Evolutionary conservation across 2,329 filamentous ascomycete species (phyloP), one percentile per base, ranked within the genome.

Genomic region (Cytospora piceicola): DNA sequence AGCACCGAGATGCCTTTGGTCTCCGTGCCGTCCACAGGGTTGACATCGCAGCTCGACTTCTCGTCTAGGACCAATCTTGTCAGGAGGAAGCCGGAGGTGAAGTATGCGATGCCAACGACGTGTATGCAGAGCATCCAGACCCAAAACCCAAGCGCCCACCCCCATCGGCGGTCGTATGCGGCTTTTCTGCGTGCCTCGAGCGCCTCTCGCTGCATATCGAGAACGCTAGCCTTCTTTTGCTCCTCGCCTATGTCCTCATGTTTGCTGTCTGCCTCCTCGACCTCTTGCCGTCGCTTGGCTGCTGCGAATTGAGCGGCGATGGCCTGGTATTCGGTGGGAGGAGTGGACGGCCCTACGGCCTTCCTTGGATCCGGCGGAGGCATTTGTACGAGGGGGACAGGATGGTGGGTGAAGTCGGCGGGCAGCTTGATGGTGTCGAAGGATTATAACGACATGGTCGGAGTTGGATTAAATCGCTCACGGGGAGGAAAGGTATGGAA

Each of bases 71-170:
- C 90, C 68, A 93, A 80, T 66, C 95, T 88, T 64, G 94, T 97
- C 70, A 99, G 86, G 69, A 99, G 87, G 77, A 99, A 99, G 46
- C 95, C 95, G 75, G 90, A 93, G 30, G 93, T 96, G 79, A 99
- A 99, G 75, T 97, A 90, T 75, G 91, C 92, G 72, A 98, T 90
- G 67, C 93, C 94, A 42, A 90, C 81, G 55, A 86, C 82, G 75
- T 99, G 95, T 51, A 97, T 84, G 70, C 79, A 86, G 75, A 92
- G 78, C 74, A 94, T 79, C 82, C 89, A 88, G 49, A 82, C 75
- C 81, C 92, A 92, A 75, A 94, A 92, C 46, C 82, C 85, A 39
- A 88, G 79, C 1, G 84, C 82, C 85, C 85, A 88, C 67, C 78
- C 76, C 81, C 82, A 86, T 39, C 84, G 80, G 55, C 77, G 74